Base-by-base conservation (phyloP, 495 filamentous ascomycete genomes). In the Trichocladium uniseriatum region DNA sequence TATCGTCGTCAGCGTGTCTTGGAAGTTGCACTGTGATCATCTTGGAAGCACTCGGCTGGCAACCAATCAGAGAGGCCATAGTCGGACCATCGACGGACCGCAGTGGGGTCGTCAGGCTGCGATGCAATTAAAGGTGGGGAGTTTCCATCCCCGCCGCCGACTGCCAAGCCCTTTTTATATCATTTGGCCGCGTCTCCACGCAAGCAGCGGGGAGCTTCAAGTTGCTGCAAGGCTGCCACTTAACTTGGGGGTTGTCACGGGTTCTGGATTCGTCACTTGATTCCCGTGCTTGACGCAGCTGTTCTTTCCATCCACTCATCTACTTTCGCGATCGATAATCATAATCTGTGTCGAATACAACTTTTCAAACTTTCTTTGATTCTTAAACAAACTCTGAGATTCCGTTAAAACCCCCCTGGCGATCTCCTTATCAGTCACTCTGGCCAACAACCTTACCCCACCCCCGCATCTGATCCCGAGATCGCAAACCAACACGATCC, bases 1-100 rank as follows among this genome's bases (percentile, higher is more conserved):
- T 40, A 35, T 51, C 49, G 56, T 59, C 56, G 56, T 59, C 56
- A 59, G 49, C 56, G 45, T 40, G 45, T 50, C 49, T 41, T 47
- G 45, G 49, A 48, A 49, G 54, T 45, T 41, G 44, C 52, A 18
- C 29, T 34, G 36, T n/a, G 39, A 36, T 45, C 32, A 24, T 15
- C n/a, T 46, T 48, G 38, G 50, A 16, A 28, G 10, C 6, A 32
- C 13, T 10, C n/a, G 28, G 14, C 28, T 10, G 10, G 0, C 41
- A 7, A 15, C 52, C 52, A 54, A 54, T 54, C 39, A 54, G 9
- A 9, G 29, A 10, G n/a, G 14, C 13, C 7, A n/a, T 2, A 18
- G 42, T 27, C 20, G 42, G 36, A 34, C 20, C 13, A 18, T 6
- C 14, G 29, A 31, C 36, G 29, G 36, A 18, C 24, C 34, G 14